Evolutionary conservation across 164 flowering plant species (phyloP).

Genomic region (Litsea cubeba): DNA sequence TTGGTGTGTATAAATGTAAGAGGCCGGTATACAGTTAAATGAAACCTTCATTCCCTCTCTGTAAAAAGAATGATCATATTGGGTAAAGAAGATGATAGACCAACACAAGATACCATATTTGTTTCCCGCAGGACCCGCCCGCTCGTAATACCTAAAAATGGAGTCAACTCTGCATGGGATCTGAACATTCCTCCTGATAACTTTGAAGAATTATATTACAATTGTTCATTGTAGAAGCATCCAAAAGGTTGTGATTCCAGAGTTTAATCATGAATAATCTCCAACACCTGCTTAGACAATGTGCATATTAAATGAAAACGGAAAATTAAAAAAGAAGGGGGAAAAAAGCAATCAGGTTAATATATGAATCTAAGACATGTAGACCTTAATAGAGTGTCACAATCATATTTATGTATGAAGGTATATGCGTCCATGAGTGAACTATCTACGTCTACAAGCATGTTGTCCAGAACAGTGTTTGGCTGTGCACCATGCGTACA

Average conservation of each 20-base stretch:
- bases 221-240: conserved; percentile 72
- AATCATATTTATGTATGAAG: too few relatives aligned
- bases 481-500: too few relatives aligned
- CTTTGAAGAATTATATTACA: conserved; percentile 64
- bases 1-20: background rate
- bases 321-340: background rate
- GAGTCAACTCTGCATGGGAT: conserved; percentile 22
- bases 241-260: conserved; percentile 95
- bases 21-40: background rate
- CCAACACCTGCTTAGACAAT: conserved; percentile 74
- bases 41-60: background rate
- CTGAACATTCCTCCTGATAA: conserved; percentile 28
- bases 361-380: too few relatives aligned
- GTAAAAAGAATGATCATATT: conserved; percentile 3
- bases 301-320: background rate
- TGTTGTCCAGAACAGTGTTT: too few relatives aligned
- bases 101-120: conserved; percentile 1
- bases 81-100: background rate
- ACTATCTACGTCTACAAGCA: too few relatives aligned
- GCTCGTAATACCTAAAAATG: background rate
- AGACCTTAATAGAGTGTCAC: too few relatives aligned
- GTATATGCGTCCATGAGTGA: too few relatives aligned
- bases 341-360: too few relatives aligned
- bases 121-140: background rate
- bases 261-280: conserved; percentile 88